Percentiles rank a stretch among this genome's conserved stretches.
These are phyloP conservation scores for Claviceps digitariae DNA, from an alignment of 2,329 filamentous ascomycete genomes.

Conservation along the genomic window DNA sequence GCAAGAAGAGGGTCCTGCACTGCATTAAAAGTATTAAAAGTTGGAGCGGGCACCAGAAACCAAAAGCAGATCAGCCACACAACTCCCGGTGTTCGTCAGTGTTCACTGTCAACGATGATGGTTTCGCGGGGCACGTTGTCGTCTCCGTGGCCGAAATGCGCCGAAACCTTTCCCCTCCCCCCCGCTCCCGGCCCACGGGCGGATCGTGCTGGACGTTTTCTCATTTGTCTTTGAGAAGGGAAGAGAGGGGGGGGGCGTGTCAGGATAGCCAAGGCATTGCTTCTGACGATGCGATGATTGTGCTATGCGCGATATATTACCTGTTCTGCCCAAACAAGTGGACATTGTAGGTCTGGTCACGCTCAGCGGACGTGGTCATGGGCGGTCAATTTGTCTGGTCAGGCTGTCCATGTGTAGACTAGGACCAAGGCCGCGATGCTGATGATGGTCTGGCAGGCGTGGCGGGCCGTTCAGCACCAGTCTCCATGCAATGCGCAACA, in stretches of 20 bases:
- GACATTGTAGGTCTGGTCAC: too few relatives aligned
- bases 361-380: neutral
- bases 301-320: neutral
- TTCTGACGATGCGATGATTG: conserved; percentile 1
- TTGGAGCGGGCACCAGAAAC: conserved; percentile 2
- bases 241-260: neutral
- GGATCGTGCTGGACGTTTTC: neutral
- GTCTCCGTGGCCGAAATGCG: conserved; percentile 12
- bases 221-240: neutral
- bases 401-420: too few relatives aligned
- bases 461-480: neutral
- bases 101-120: conserved; percentile 1
- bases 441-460: neutral
- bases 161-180: conserved; percentile 5
- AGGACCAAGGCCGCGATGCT: neutral
- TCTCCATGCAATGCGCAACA: neutral
- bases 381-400: neutral
- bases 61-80: conserved; percentile 3
- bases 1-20: neutral
- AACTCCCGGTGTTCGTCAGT: too few relatives aligned
- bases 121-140: conserved; percentile 11
- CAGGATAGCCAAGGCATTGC: neutral
- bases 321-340: neutral
- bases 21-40: too few relatives aligned
- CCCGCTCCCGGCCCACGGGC: conserved; percentile 2